Base-by-base conservation (phyloP, 2,329 filamentous ascomycete species). In the Alternaria infectoria region DNA sequence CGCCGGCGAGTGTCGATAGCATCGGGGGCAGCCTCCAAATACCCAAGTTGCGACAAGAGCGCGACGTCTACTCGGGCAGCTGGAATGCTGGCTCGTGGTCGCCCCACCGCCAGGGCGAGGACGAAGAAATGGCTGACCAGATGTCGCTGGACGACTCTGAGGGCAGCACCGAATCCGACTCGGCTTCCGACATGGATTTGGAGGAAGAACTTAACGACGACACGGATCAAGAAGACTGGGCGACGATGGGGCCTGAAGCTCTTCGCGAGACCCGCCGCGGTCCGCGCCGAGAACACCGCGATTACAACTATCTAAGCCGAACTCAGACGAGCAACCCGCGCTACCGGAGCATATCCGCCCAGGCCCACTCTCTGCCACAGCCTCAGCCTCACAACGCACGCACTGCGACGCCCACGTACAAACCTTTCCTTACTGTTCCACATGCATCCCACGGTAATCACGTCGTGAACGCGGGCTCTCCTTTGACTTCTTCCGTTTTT, bases 221-320 rank as follows among this genome's bases (percentile, higher is more conserved):
- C 63, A 98, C 96, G 23, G 96, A 98, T 77, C 93, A 97, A 77
- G 95, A 98, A 81, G 94, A 98, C 81, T 97, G 95, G 94, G 93
- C 92, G 50, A 89, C 91, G 56, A 91, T 97, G 66, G 95, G 93
- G 58, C 93, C 94, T 28, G 93, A 91, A 58, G 92, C 93, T 69
- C 86, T 97, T 70, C 90, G 94, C 81, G 90, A 85, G 80, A 87
- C 81, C 69, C 69, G 64, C 57, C 69, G 71, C 69, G 72, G 70
- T 56, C 74, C 72, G 62, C 71, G 70, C 59, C 68, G 69, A 58
- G 74, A 76, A 66, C 72, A 76, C 59, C 77, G 77, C 68, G 76
- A 80, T 68, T 80, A 80, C 68, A 80, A 80, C 65, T 75, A 78
- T 64, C 71, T 80, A 60, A 79, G 77, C 61, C 76, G 75, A 62